These are phyloP conservation scores for Mycogone perniciosa DNA, from an alignment of 2,329 filamentous ascomycete genomes.

Conservation along the genomic window DNA sequence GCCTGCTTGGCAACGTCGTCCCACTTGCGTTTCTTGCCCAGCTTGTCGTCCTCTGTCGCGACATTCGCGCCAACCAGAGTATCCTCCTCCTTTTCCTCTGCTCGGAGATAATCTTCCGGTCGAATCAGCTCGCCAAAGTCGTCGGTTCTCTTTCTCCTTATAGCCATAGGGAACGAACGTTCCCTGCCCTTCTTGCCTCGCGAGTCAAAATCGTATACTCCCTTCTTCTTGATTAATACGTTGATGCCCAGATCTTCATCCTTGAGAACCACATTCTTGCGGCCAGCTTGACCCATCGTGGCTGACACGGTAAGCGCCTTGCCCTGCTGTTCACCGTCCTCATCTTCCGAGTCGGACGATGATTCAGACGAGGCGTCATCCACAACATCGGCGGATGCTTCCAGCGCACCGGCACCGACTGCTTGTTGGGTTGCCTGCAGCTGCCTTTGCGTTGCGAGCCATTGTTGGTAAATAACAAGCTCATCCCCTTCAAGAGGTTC, in stretches of 20 bases:
- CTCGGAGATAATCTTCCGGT: slow-evolving; percentile 86
- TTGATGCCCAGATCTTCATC: slow-evolving; percentile 92
- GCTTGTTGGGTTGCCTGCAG: slow-evolving; percentile 74
- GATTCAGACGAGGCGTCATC: slow-evolving; percentile 84
- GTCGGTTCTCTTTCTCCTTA: slow-evolving; percentile 72
- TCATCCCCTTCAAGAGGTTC: slow-evolving; percentile 69
- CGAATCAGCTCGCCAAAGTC: slow-evolving; percentile 93
- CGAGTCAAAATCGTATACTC: slow-evolving; percentile 89
- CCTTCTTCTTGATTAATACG: slow-evolving; percentile 79
- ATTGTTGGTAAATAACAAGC: slow-evolving; percentile 79
- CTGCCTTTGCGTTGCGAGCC: slow-evolving; percentile 80
- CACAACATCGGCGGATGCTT: slow-evolving; percentile 64
- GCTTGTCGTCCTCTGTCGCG: slow-evolving; percentile 48
- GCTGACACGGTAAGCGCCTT: slow-evolving; percentile 85
- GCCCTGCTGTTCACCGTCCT: slow-evolving; percentile 84
- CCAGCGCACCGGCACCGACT: slow-evolving; percentile 60
- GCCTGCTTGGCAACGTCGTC: slow-evolving; percentile 52
- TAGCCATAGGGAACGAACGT: slow-evolving; percentile 81
- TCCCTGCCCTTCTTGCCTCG: slow-evolving; percentile 87
- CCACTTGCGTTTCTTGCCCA: slow-evolving; percentile 94
- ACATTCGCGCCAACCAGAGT: slow-evolving; percentile 45
- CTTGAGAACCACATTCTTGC: slow-evolving; percentile 78
- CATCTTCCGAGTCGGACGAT: slow-evolving; percentile 80
- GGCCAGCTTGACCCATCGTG: slow-evolving; percentile 72
- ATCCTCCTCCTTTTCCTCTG: slow-evolving; percentile 80